Percentiles rank a stretch among this genome's conserved stretches.
These are phyloP conservation scores for Trichoderma sp. DNA, from an alignment of 2,329 filamentous ascomycete genomes.

Conservation along the genomic window DNA sequence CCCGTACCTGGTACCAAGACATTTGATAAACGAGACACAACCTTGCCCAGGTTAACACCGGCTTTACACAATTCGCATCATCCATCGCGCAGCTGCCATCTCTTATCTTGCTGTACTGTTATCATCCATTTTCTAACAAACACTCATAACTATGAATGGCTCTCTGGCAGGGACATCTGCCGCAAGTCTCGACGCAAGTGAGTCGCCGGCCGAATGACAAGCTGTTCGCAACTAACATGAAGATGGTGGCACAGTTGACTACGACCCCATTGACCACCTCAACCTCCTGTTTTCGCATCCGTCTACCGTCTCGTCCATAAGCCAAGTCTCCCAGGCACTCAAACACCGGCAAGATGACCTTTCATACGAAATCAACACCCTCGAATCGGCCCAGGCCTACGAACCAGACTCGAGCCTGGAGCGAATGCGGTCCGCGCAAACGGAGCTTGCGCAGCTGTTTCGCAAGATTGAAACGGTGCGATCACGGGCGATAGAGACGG, in stretches of 20 bases:
- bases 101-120: background rate
- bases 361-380: slow-evolving; percentile 69
- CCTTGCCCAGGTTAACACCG: background rate
- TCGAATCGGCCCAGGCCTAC: slow-evolving; percentile 76
- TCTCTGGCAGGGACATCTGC: slow-evolving; percentile 36
- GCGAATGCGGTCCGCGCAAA: slow-evolving; percentile 87
- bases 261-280: slow-evolving; percentile 88
- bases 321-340: slow-evolving; percentile 70
- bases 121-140: background rate
- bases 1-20: background rate
- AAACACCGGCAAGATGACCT: slow-evolving; percentile 77
- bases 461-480: slow-evolving; percentile 92
- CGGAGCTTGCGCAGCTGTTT: slow-evolving; percentile 86
- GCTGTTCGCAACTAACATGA: slow-evolving; percentile 23
- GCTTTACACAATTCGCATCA: background rate
- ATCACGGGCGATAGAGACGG: slow-evolving; percentile 83
- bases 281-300: slow-evolving; percentile 92
- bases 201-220: slow-evolving; percentile 21
- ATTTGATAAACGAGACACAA: background rate
- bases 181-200: slow-evolving; percentile 46
- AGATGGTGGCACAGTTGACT: slow-evolving; percentile 57
- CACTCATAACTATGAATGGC: slow-evolving; percentile 38
- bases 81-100: background rate
- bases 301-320: slow-evolving; percentile 75
- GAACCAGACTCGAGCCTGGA: slow-evolving; percentile 84